phyloP scores from a whole-genome alignment of 75 land plant genomes.

The Azolla pinnata region DNA sequence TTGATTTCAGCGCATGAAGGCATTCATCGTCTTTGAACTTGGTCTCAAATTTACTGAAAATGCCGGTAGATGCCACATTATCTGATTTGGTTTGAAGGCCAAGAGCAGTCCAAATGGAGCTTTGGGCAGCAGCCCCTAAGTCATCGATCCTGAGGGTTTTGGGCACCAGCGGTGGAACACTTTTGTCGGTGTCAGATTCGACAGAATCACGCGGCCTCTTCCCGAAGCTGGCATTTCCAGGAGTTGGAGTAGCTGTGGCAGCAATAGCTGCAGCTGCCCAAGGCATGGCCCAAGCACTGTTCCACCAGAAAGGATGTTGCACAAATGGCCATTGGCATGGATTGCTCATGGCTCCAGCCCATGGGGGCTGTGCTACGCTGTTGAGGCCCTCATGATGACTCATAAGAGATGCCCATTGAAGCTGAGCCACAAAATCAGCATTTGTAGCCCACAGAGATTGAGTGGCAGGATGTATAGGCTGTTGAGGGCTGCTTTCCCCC shows the following conservation, averaged over 20 bases:
- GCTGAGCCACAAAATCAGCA: background rate
- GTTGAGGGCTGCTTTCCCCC: background rate
- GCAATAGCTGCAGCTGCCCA: constrained; percentile 9
- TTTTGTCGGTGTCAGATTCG: constrained; percentile 1
- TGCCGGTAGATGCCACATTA: background rate
- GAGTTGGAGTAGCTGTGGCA: constrained; percentile 35
- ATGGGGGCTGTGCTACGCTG: constrained; percentile 6
- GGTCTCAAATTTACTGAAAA: background rate
- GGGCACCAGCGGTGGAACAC: constrained; percentile 53
- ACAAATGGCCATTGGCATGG: constrained; percentile 46
- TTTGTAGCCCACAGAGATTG: background rate
- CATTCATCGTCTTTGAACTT: background rate
- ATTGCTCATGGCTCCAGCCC: constrained; percentile 21
- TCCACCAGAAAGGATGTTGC: constrained; percentile 37
- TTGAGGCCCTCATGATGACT: background rate
- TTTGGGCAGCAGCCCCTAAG: constrained; percentile 67
- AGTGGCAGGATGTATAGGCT: background rate
- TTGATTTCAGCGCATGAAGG: background rate
- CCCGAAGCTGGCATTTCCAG: background rate
- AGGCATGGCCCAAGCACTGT: constrained; percentile 15
- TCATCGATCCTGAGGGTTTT: constrained; percentile 76
- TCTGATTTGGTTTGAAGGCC: constrained; percentile 22
- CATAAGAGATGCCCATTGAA: background rate
- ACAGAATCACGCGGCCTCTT: background rate
- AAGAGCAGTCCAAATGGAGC: constrained; percentile 74